Evolutionary conservation across 768 basidiomycete genomes (phyloP).

Genomic region (Gymnopilus dilepis): DNA sequence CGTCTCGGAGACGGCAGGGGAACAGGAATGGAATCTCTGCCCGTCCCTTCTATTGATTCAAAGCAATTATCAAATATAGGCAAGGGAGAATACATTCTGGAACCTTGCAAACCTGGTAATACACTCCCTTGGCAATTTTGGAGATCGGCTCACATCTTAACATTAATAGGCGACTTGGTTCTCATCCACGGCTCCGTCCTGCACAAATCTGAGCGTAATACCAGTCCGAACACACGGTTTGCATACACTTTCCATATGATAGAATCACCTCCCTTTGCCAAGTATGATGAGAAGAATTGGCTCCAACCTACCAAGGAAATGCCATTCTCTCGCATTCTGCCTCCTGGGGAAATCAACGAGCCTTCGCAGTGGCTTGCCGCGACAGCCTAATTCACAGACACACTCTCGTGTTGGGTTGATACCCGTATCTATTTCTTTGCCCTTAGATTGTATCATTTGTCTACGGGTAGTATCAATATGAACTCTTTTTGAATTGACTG

Average conservation of each 20-base stretch:
- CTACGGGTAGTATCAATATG: no score
- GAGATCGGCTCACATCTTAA: background rate
- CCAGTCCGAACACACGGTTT: slow-evolving; percentile 77
- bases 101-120: slow-evolving; percentile 75
- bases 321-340: slow-evolving; percentile 76
- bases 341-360: slow-evolving; percentile 26
- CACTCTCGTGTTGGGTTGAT: background rate
- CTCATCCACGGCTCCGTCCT: slow-evolving; percentile 93
- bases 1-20: slow-evolving; percentile 71
- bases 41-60: slow-evolving; percentile 39
- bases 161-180: slow-evolving; percentile 79
- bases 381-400: background rate
- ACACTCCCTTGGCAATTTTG: background rate
- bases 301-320: slow-evolving; percentile 84
- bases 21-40: slow-evolving; percentile 81
- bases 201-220: slow-evolving; percentile 91
- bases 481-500: no score
- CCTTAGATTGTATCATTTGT: no score
- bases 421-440: no score
- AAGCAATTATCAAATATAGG: slow-evolving; percentile 30
- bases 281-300: slow-evolving; percentile 94
- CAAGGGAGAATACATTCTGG: slow-evolving; percentile 63
- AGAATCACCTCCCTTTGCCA: slow-evolving; percentile 70
- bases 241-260: slow-evolving; percentile 99
- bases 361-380: background rate